Evolutionary conservation across 306 rosid species (phyloP), one percentile per base, ranked within the genome.

Genomic region (Cucurbita pepo): DNA sequence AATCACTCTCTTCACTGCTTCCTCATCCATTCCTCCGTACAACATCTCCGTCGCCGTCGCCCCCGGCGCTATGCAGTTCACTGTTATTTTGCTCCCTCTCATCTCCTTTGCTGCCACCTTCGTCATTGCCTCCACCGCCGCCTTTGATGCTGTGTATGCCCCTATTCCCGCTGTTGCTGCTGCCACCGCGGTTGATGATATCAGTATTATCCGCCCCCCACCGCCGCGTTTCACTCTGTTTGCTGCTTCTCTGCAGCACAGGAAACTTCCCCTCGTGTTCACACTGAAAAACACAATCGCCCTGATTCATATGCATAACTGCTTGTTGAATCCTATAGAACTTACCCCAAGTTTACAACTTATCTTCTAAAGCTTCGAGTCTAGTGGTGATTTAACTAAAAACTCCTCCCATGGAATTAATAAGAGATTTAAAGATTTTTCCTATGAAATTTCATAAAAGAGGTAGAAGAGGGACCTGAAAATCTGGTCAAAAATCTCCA

Each of bases 81-180:
- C 85, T 0, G 88, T 80, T 0, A 84, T 74, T 30, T 83, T 74
- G 0, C 50, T 80, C 7, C 88, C 88, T 75, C 76, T 84, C n/a
- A 86, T 70, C 81, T 84, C 90, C 83, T 86, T 86, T 0, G 90
- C 90, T 36, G 77, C 48, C 4, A 82, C 73, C 76, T 80, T 86
- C 0, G 81, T n/a, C 85, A 84, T 82, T 0, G 85, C 57, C 70
- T 86, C 91, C 63, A 80, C 86, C 0, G 88, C 86, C 0, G 88
- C 85, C 76, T 84, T 86, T 4, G 91, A 86, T 0, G 84, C 88
- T 0, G 81, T 73, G 14, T 86, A 86, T 0, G 85, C 76, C 18
- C 73, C 88, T 7, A 74, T 76, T 1, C 90, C 88, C 0, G 88
- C 79, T 38, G 5, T n/a, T 14, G 77, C 44, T 2, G 56, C 22